Evolutionary conservation across 2,329 filamentous ascomycete genomes (phyloP).

Genomic region (Pezicula carpinea): DNA sequence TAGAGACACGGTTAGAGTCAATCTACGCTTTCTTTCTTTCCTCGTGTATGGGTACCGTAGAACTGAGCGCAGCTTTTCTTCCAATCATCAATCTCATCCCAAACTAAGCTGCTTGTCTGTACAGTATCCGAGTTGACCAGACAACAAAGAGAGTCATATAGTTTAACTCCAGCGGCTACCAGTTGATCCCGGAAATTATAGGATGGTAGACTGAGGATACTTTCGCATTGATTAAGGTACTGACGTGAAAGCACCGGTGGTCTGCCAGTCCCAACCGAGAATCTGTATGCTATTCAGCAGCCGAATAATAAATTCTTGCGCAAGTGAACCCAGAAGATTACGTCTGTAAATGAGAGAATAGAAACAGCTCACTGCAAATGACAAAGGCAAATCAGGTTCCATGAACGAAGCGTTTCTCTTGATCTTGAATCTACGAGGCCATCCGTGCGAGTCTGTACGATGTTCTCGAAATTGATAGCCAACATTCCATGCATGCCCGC

Average conservation of each 20-base stretch:
- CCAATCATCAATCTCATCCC: conserved; percentile 1
- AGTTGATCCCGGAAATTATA: background rate
- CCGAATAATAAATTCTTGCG: background rate
- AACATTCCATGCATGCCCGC: background rate
- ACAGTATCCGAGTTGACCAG: background rate
- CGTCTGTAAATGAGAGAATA: background rate
- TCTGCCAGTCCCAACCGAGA: background rate
- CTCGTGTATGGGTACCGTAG: background rate
- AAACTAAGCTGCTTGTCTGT: background rate
- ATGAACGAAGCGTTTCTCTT: background rate
- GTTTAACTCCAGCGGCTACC: background rate
- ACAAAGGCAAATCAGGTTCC: background rate
- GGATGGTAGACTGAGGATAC: background rate
- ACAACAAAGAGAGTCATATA: background rate
- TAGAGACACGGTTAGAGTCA: background rate
- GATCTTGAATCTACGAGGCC: background rate
- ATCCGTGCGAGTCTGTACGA: background rate
- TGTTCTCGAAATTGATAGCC: background rate
- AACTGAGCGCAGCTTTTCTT: background rate
- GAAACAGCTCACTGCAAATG: background rate
- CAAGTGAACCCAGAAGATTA: too few relatives aligned
- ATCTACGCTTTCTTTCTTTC: background rate
- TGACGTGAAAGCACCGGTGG: background rate
- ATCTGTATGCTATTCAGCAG: background rate
- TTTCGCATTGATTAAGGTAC: background rate